A percentile compares a stretch with the other conserved stretches of the same genome.
These are phyloP conservation scores for Tolypocladium tropicale DNA, from an alignment of 2,329 filamentous ascomycete genomes.

Conservation along the genomic window DNA sequence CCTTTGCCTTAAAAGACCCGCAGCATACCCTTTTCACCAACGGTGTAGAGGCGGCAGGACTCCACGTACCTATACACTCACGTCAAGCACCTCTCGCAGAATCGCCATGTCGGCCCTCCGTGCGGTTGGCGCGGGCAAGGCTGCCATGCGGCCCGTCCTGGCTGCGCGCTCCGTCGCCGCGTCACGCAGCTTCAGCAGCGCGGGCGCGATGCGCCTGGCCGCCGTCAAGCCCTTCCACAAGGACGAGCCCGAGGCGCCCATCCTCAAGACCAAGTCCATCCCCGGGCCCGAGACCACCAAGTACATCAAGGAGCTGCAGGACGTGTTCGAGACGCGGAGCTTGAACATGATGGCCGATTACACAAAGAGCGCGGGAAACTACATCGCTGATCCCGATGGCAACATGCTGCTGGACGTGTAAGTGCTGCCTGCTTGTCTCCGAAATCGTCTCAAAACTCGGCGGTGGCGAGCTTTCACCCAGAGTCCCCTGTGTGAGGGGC, in stretches of 20 bases:
- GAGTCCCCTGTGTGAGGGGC: neutral
- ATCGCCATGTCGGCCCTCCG: conserved; percentile 8
- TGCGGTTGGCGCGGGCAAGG: conserved; percentile 3
- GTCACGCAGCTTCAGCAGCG: conserved; percentile 5
- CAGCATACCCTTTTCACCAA: neutral
- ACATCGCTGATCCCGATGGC: conserved; percentile 63
- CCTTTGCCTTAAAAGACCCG: neutral
- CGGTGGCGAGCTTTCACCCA: neutral
- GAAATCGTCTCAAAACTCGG: neutral
- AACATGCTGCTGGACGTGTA: conserved; percentile 65
- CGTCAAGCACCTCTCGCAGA: neutral
- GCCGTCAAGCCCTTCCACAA: conserved; percentile 29
- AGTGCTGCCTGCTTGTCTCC: conserved; percentile 13
- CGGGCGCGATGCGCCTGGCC: conserved; percentile 13
- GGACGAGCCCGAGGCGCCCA: conserved; percentile 41
- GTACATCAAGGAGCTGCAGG: conserved; percentile 58
- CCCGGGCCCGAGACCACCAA: conserved; percentile 68
- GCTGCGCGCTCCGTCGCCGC: conserved; percentile 1
- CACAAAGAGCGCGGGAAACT: conserved; percentile 67
- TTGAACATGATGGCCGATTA: conserved; percentile 78
- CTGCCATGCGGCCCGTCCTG: conserved; percentile 1
- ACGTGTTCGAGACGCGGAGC: conserved; percentile 77
- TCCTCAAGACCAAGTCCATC: conserved; percentile 46
- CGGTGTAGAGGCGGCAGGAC: neutral
- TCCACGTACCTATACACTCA: neutral